Evolutionary conservation across 192 early-diverging fungal genomes (phyloP).

Genomic region (Entrophospora sp.): DNA sequence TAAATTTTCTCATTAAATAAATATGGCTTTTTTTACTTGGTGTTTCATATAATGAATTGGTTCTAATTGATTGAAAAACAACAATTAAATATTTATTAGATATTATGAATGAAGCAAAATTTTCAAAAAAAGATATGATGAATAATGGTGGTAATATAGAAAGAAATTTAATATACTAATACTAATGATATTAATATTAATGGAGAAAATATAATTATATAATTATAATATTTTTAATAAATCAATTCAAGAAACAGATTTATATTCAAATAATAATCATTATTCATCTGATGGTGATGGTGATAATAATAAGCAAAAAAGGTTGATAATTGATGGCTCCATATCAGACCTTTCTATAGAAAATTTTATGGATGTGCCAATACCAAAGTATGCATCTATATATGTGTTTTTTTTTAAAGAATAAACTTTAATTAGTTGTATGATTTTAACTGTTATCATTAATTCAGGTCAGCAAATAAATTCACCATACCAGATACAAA

Average conservation of each 20-base stretch:
- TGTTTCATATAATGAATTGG: no score
- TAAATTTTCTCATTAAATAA: no score
- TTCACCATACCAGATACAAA: background rate
- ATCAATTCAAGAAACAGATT: background rate
- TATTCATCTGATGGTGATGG: background rate
- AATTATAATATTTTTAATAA: background rate
- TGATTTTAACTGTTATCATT: background rate
- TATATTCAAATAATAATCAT: background rate
- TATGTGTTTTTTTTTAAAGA: background rate
- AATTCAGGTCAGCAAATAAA: background rate
- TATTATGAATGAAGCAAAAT: no score
- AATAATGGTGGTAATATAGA: no score
- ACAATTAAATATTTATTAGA: no score
- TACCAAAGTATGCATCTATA: slow-evolving; percentile 6
- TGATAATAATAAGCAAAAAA: background rate
- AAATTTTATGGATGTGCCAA: slow-evolving; percentile 14
- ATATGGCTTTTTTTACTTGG: no score
- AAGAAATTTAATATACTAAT: background rate
- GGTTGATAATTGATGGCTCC: background rate
- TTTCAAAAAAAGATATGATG: no score
- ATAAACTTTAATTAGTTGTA: background rate
- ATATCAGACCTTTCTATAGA: background rate
- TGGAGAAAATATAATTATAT: background rate
- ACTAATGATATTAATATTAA: background rate
- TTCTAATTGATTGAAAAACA: no score